phyloP scores from a whole-genome alignment of 108 stramenopile species.

The Cyclotella cryptica region DNA sequence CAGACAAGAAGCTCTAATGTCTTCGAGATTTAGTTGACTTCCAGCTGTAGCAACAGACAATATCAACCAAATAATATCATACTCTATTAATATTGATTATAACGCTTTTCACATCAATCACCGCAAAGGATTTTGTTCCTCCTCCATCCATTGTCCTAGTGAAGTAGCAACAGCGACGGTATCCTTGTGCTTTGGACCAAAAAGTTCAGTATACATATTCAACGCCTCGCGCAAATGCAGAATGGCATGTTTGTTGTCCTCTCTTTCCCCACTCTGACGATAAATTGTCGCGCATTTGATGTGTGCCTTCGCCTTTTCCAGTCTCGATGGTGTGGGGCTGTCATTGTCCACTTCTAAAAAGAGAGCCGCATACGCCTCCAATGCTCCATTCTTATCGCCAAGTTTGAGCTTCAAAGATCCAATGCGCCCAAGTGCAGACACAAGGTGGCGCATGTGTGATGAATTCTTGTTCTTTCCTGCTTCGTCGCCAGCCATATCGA shows the following conservation, averaged over 20 bases:
- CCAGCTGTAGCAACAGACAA: background rate
- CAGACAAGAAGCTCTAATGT: background rate
- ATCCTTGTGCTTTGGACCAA: constrained; percentile 85
- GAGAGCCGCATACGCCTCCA: constrained; percentile 75
- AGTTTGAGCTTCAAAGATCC: constrained; percentile 85
- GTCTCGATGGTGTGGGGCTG: constrained; percentile 78
- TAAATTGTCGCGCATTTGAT: constrained; percentile 92
- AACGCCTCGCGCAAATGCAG: constrained; percentile 82
- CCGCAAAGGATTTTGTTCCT: constrained; percentile 51
- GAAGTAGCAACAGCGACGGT: constrained; percentile 85
- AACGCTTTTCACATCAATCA: background rate
- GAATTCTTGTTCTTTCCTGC: constrained; percentile 70
- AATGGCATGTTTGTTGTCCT: constrained; percentile 77
- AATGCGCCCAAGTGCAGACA: constrained; percentile 85
- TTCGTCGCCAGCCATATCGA: constrained; percentile 59
- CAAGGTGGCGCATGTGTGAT: constrained; percentile 82
- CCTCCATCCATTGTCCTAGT: constrained; percentile 84
- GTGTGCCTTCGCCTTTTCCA: constrained; percentile 87
- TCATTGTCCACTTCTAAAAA: constrained; percentile 74
- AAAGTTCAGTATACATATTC: constrained; percentile 87
- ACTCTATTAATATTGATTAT: constrained; percentile 8
- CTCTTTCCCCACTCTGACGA: constrained; percentile 66
- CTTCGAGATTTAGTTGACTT: background rate
- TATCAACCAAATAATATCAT: background rate
- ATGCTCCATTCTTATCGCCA: constrained; percentile 78